A percentile compares a stretch with the other conserved stretches of the same genome.
Conservation (phyloP, 208 protist species). For the Acanthamoeba castellanii region DNA sequence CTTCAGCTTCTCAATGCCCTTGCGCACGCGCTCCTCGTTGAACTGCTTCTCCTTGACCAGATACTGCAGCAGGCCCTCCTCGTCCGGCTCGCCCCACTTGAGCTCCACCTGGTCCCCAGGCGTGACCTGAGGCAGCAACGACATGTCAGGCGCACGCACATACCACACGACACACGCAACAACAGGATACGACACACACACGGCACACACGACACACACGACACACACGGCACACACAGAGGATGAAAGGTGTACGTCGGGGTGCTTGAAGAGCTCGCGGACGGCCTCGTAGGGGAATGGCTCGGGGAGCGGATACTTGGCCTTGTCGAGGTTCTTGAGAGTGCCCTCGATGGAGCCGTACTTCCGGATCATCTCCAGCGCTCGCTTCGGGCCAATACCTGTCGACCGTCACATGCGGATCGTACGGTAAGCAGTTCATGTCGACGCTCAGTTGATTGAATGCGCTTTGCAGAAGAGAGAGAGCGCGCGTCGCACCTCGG, state of each 20-base stretch:
- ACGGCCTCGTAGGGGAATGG: conserved; percentile 94
- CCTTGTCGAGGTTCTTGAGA: conserved; percentile 83
- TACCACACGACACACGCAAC: too few species aligned
- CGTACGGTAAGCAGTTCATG: not conserved
- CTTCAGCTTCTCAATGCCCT: conserved; percentile 87
- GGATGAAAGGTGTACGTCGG: conserved; percentile 90
- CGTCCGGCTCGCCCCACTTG: conserved; percentile 96
- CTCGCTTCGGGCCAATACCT: conserved; percentile 97
- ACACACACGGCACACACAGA: too few species aligned
- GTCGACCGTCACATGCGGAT: not conserved
- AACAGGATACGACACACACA: not conserved
- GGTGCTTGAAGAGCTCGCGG: conserved; percentile 94
- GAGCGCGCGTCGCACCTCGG: conserved; percentile 76
- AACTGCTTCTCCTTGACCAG: conserved; percentile 98
- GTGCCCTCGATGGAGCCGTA: conserved; percentile 96
- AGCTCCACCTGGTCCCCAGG: conserved; percentile 75
- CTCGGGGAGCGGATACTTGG: conserved; percentile 91
- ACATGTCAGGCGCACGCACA: conserved; percentile 57
- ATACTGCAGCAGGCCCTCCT: conserved; percentile 97
- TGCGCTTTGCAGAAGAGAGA: not conserved
- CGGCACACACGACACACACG: too few species aligned
- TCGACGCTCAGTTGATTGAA: not conserved
- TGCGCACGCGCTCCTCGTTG: conserved; percentile 88
- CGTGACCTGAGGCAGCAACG: conserved; percentile 90
- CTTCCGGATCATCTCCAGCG: conserved; percentile 96